A percentile compares a stretch with the other conserved stretches of the same genome.
Conservation (phyloP, 2,329 filamentous ascomycete genomes). For the Myriosclerotinia duriaeana region DNA sequence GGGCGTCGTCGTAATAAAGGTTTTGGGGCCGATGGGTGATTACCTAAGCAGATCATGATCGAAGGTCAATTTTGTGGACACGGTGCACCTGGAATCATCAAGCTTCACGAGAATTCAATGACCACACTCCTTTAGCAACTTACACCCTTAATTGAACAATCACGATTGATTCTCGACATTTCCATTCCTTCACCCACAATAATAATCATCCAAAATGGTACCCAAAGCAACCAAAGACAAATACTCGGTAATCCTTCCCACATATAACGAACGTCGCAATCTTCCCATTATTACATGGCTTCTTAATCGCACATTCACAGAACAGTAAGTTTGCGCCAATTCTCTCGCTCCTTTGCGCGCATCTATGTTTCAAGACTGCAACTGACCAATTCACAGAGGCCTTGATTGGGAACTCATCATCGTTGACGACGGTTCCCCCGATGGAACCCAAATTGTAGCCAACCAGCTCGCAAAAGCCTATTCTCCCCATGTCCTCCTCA, state of each 20-base stretch:
- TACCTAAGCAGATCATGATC: constrained; percentile 4
- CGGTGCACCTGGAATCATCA: constrained; percentile 11
- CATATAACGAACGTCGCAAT: constrained; percentile 97
- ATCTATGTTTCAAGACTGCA: background rate
- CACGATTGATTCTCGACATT: constrained; percentile 8
- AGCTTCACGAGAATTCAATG: constrained; percentile 15
- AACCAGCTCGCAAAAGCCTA: constrained; percentile 88
- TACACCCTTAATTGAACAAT: constrained; percentile 14
- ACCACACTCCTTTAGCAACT: constrained; percentile 18
- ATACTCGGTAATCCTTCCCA: constrained; percentile 96
- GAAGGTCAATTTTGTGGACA: constrained; percentile 19
- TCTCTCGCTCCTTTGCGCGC: background rate
- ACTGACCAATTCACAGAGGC: constrained; percentile 55
- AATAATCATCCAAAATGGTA: constrained; percentile 16
- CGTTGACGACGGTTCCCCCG: constrained; percentile 95
- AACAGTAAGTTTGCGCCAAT: constrained; percentile 60
- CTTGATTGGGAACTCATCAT: constrained; percentile 97
- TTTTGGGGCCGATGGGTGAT: background rate
- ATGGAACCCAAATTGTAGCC: constrained; percentile 89
- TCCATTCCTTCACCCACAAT: constrained; percentile 11
- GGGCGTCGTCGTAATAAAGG: background rate
- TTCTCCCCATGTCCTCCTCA: constrained; percentile 74
- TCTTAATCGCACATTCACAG: constrained; percentile 85
- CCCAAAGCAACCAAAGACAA: constrained; percentile 58
- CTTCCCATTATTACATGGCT: constrained; percentile 95